These are phyloP conservation scores for Podaxis mareebaensis DNA, from an alignment of 768 basidiomycete genomes.

Conservation along the genomic window DNA sequence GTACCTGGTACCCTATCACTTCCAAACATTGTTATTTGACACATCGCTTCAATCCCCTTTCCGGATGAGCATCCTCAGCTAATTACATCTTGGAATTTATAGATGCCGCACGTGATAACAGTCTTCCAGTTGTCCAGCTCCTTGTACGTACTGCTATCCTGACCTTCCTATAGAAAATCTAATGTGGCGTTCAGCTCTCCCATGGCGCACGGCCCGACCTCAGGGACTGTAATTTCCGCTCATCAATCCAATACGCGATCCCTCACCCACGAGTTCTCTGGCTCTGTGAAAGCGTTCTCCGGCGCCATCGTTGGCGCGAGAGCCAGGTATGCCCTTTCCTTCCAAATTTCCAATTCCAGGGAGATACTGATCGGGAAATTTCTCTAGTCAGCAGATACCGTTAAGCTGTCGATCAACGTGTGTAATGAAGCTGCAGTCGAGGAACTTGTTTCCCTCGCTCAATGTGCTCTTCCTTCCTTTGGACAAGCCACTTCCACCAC, in stretches of 20 bases:
- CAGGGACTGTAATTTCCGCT: slow-evolving; percentile 70
- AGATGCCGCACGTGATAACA: slow-evolving; percentile 81
- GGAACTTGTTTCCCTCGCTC: slow-evolving; percentile 37
- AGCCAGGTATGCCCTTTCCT: slow-evolving; percentile 45
- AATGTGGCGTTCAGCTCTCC: slow-evolving; percentile 44
- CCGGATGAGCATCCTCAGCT: slow-evolving; percentile 11
- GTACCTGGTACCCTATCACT: slow-evolving; percentile 1
- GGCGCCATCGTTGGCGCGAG: slow-evolving; percentile 61
- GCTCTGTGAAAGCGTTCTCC: slow-evolving; percentile 67
- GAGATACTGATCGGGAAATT: slow-evolving; percentile 19
- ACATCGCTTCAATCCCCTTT: not conserved
- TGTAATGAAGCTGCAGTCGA: slow-evolving; percentile 23
- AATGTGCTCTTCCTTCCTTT: slow-evolving; percentile 34
- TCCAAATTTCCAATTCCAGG: slow-evolving; percentile 12
- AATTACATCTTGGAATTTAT: slow-evolving; percentile 17
- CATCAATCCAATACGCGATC: slow-evolving; percentile 69
- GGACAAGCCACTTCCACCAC: slow-evolving; percentile 22
- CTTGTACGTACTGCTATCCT: slow-evolving; percentile 48
- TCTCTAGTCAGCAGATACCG: slow-evolving; percentile 39
- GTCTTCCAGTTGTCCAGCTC: slow-evolving; percentile 61
- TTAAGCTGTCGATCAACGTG: slow-evolving; percentile 28
- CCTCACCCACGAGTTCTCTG: slow-evolving; percentile 64
- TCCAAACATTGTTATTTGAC: slow-evolving; percentile 8
- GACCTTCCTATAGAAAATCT: slow-evolving; percentile 4
- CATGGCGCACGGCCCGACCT: slow-evolving; percentile 75